These are phyloP conservation scores for Adansonia gregorii DNA, from an alignment of 441 rosid species.

Conservation along the genomic window DNA sequence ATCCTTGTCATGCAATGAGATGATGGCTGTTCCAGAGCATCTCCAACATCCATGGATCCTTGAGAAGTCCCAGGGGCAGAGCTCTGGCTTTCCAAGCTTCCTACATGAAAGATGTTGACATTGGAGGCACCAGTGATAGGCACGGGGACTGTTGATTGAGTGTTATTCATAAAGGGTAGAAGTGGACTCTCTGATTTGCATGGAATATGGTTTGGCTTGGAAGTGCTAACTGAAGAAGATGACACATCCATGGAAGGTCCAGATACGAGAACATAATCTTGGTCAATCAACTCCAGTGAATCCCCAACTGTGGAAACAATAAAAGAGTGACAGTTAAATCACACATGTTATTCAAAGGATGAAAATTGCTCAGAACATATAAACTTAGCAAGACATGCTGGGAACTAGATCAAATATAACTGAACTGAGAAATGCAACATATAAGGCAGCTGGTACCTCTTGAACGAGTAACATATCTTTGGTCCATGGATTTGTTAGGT, in stretches of 20 bases:
- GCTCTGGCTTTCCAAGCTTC: constrained; percentile 66
- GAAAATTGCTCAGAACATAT: constrained; percentile 17
- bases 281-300: constrained; percentile 81
- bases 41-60: constrained; percentile 71
- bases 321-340: constrained; percentile 13
- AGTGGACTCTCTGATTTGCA: constrained; percentile 56
- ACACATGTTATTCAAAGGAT: constrained; percentile 24
- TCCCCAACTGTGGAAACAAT: constrained; percentile 53
- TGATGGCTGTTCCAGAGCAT: constrained; percentile 76
- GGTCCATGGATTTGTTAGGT: constrained; percentile 52
- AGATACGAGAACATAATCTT: constrained; percentile 84
- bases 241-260: constrained; percentile 74
- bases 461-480: constrained; percentile 43
- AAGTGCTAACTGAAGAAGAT: constrained; percentile 54
- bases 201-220: constrained; percentile 58
- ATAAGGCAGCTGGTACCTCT: constrained; percentile 56
- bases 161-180: constrained; percentile 36
- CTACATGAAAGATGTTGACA: constrained; percentile 42
- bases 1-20: constrained; percentile 71
- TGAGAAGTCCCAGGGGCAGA: constrained; percentile 81
- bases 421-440: constrained; percentile 30
- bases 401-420: neutral
- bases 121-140: constrained; percentile 57
- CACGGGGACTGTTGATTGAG: constrained; percentile 63
- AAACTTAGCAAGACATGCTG: constrained; percentile 15